A percentile compares a stretch with the other conserved stretches of the same genome.
Evolutionary conservation across 2,329 filamentous ascomycete genomes (phyloP).

Genomic region (Aaosphaeria pasadenensis): DNA sequence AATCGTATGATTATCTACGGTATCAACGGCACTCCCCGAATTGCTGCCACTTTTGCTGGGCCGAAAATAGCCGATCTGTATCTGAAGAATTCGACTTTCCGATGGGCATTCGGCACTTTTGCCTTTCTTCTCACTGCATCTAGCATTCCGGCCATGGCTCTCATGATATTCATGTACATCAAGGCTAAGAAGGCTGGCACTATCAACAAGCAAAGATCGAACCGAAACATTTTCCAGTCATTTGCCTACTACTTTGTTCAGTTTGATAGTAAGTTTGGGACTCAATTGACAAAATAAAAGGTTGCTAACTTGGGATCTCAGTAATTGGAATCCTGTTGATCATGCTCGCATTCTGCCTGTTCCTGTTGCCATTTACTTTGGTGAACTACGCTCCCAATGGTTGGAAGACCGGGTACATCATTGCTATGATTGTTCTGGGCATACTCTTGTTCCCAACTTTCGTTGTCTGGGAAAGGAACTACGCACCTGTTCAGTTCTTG

Average conservation of each 20-base stretch:
- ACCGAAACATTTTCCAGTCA: constrained; percentile 43
- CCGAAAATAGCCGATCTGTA: constrained; percentile 40
- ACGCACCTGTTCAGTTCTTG: constrained; percentile 48
- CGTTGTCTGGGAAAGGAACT: constrained; percentile 51
- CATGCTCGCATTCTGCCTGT: constrained; percentile 44
- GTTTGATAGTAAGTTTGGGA: constrained; percentile 41
- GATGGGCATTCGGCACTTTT: constrained; percentile 67
- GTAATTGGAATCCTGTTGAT: constrained; percentile 46
- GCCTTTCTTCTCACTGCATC: constrained; percentile 61
- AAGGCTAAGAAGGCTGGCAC: constrained; percentile 51
- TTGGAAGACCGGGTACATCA: constrained; percentile 53
- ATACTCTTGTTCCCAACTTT: constrained; percentile 48
- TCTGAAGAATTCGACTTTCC: constrained; percentile 31
- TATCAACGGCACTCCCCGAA: constrained; percentile 21
- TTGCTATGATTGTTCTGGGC: constrained; percentile 51
- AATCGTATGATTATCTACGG: constrained; percentile 59
- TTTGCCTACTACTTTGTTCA: constrained; percentile 41
- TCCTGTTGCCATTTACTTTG: constrained; percentile 52
- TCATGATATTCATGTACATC: constrained; percentile 51
- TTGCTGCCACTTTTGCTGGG: constrained; percentile 11
- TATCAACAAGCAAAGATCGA: constrained; percentile 47
- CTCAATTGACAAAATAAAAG: too few species aligned
- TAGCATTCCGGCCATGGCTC: constrained; percentile 55
- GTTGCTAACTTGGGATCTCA: constrained; percentile 26
- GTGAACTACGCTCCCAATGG: constrained; percentile 48